A percentile compares a stretch with the other conserved stretches of the same genome.
Evolutionary conservation across 2,329 filamentous ascomycete species (phyloP).

Genomic region (Aureobasidium vineae): DNA sequence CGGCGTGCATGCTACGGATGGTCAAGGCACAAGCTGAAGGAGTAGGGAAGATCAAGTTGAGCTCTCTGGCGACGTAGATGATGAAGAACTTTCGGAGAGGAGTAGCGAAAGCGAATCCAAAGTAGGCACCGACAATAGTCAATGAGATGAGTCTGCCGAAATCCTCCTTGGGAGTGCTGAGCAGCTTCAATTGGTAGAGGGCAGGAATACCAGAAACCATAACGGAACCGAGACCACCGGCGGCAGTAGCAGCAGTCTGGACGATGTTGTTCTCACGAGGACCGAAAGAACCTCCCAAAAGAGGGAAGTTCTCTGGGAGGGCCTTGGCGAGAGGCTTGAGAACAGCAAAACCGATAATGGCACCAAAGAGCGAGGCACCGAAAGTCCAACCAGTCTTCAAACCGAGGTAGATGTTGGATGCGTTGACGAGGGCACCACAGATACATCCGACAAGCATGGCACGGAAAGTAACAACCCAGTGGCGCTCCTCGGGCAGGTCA

Average conservation of each 20-base stretch:
- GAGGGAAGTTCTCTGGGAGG: slow-evolving; percentile 42
- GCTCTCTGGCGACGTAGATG: slow-evolving; percentile 56
- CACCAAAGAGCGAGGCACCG: slow-evolving; percentile 40
- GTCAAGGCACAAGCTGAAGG: slow-evolving; percentile 60
- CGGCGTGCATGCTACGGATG: slow-evolving; percentile 60
- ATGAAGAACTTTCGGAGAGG: slow-evolving; percentile 41
- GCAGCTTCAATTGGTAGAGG: slow-evolving; percentile 56
- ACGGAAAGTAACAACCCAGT: slow-evolving; percentile 54
- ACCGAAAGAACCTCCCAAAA: slow-evolving; percentile 55
- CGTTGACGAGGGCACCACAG: slow-evolving; percentile 59
- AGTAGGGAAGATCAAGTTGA: slow-evolving; percentile 59
- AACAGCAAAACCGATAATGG: slow-evolving; percentile 58
- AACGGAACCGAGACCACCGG: slow-evolving; percentile 56
- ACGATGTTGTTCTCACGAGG: slow-evolving; percentile 61
- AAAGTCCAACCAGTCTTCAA: slow-evolving; percentile 47
- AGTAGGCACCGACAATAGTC: slow-evolving; percentile 60
- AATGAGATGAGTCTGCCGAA: slow-evolving; percentile 59
- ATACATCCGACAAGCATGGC: slow-evolving; percentile 55
- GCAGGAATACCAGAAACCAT: slow-evolving; percentile 60
- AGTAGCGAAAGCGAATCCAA: slow-evolving; percentile 63
- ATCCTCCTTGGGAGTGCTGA: slow-evolving; percentile 54
- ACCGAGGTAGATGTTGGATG: slow-evolving; percentile 61
- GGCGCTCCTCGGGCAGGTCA: slow-evolving; percentile 46
- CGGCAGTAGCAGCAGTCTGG: slow-evolving; percentile 58
- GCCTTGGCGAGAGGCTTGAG: slow-evolving; percentile 33